Conservation (phyloP, 805 yeast species). For the Nakazawaea peltata region DNA sequence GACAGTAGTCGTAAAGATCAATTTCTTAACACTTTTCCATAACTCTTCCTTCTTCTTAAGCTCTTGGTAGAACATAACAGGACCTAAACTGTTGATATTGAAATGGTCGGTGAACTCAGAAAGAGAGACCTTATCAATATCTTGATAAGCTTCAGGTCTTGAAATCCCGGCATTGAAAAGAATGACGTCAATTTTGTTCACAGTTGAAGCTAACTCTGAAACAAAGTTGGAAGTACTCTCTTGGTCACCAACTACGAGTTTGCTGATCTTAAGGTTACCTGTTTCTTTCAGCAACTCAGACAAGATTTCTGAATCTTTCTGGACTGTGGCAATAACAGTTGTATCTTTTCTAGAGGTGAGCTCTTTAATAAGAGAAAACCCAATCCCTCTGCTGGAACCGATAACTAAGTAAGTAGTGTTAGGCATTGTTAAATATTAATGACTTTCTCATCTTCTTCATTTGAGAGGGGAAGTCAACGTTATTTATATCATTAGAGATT, state of each 20-base stretch:
- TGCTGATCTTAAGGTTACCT: neutral
- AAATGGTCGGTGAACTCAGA: neutral
- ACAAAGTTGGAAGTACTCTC: neutral
- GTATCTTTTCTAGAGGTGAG: constrained; percentile 16
- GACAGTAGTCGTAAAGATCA: neutral
- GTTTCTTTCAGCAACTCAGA: neutral
- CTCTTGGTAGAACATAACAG: neutral
- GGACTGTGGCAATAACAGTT: constrained; percentile 15
- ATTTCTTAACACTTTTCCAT: neutral
- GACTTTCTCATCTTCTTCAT: no score
- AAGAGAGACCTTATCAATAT: neutral
- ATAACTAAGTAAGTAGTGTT: constrained; percentile 24
- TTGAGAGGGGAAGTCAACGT: no score
- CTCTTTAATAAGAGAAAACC: constrained; percentile 22
- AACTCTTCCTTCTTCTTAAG: no score
- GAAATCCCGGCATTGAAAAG: neutral
- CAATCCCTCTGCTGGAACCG: constrained; percentile 37
- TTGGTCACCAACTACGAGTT: neutral
- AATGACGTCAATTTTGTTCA: neutral
- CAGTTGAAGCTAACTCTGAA: neutral
- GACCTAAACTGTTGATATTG: neutral
- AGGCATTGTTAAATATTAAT: no score
- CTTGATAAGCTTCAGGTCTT: neutral
- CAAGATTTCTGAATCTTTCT: neutral
- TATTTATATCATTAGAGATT: no score